Evolutionary conservation across 768 basidiomycete genomes (phyloP).

Genomic region (Paxillus rubicundulus): DNA sequence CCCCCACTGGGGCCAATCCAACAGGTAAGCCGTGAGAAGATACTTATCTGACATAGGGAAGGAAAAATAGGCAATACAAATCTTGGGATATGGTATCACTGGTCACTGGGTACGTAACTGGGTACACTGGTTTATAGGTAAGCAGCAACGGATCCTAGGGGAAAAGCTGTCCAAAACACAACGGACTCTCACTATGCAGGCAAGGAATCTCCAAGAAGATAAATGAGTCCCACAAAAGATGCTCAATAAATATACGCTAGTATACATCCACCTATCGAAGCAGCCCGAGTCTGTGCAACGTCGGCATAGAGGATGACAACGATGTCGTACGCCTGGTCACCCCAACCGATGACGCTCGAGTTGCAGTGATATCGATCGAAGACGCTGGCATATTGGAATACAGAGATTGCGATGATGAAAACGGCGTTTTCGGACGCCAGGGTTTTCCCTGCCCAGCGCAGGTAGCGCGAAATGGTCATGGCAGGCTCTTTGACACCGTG

Average conservation of each 20-base stretch:
- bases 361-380: slow-evolving; percentile 33
- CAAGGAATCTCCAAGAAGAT: slow-evolving; percentile 25
- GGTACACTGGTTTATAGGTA: no score
- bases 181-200: no score
- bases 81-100: no score
- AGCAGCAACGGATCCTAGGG: no score
- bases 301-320: slow-evolving; percentile 19
- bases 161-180: no score
- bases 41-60: no score
- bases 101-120: no score
- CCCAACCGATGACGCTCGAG: slow-evolving; percentile 21
- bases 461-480: slow-evolving; percentile 5
- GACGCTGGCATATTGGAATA: slow-evolving; percentile 29
- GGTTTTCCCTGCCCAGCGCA: slow-evolving; percentile 27
- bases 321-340: slow-evolving; percentile 29
- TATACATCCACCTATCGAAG: slow-evolving; percentile 38
- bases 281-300: slow-evolving; percentile 22
- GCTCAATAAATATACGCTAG: slow-evolving; percentile 25
- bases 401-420: slow-evolving; percentile 21
- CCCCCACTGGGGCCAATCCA: no score
- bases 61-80: no score
- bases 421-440: slow-evolving; percentile 29
- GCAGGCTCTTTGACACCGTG: background rate
- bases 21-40: no score
- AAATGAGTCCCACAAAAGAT: slow-evolving; percentile 29